Base-by-base conservation (phyloP, 495 filamentous ascomycete genomes). In the Xylaria scruposa region DNA sequence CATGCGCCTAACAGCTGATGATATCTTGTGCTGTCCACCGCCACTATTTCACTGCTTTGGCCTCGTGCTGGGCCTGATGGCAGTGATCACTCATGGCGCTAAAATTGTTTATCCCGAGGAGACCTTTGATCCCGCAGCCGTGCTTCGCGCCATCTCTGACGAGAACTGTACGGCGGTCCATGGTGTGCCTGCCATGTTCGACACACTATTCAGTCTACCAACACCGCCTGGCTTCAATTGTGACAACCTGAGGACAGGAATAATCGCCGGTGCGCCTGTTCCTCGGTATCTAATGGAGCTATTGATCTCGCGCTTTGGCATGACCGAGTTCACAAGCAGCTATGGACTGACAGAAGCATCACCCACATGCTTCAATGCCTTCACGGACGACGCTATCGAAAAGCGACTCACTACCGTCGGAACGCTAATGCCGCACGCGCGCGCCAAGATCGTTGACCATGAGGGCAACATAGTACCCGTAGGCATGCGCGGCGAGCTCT, bases 1-100 rank as follows among this genome's bases (percentile, higher is more conserved):
- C 72, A 90, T 93, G 89, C 80, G 83, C 12, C 82, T 93, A 1
- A 88, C 86, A 4, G 85, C 88, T 0, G 81, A 83, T 67, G 90
- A 92, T 77, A 82, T 87, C 42, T 84, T 93, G 61, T 91, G 90
- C 82, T 92, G 90, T 76, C 90, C 91, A 2, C 90, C 90, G 2
- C 91, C 90, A 0, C 82, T 92, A 0, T 93, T 92, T 81, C 91
- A 92, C 80, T 92, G 91, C 83, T 93, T 93, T 76, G 90, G 90
- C 17, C 86, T 93, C 33, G 90, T 92, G 29, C 85, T 93, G 21
- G 91, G 91, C 9, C 85, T 93, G 73, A 84, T 92, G 74, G 86
- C 90, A 0, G 86, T 88, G 44, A 78, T 92, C 53, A 91, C 90
- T 0, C 90, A 92, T 77, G 90, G 90, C 46, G 84, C 87, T 58